These are phyloP conservation scores for Cyberlindnera galapagoensis DNA, from an alignment of 805 yeast species.

Conservation along the genomic window DNA sequence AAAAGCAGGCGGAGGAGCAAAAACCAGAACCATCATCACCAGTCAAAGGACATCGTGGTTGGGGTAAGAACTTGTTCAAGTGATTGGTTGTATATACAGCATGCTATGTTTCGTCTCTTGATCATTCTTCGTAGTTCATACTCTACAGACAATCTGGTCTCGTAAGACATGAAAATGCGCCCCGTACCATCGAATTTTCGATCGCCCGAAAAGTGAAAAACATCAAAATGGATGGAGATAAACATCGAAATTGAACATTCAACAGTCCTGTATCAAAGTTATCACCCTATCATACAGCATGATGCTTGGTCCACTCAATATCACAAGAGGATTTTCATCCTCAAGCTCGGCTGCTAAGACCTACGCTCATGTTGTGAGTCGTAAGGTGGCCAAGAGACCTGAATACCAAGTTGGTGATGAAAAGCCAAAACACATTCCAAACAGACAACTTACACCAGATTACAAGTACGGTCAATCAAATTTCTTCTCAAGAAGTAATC, in stretches of 20 bases:
- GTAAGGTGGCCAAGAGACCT: slow-evolving; percentile 38
- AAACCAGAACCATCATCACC: slow-evolving; percentile 2
- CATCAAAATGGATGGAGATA: no score
- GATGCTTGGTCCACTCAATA: slow-evolving; percentile 14
- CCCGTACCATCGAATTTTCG: no score
- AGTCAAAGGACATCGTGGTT: slow-evolving; percentile 7
- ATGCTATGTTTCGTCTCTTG: background rate
- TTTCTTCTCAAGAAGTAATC: slow-evolving; percentile 75
- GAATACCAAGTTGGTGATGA: slow-evolving; percentile 48
- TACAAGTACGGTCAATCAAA: slow-evolving; percentile 77
- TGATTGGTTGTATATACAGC: no score
- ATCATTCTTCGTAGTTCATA: no score
- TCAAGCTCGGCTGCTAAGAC: slow-evolving; percentile 18
- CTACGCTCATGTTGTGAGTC: slow-evolving; percentile 32
- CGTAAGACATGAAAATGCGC: no score
- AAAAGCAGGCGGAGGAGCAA: background rate
- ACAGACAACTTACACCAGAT: slow-evolving; percentile 42
- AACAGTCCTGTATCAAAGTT: no score
- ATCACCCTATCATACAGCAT: no score
- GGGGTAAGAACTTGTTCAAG: slow-evolving; percentile 22
- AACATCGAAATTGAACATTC: no score
- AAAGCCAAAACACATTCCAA: slow-evolving; percentile 42
- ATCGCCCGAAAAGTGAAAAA: no score
- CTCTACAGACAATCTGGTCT: no score
- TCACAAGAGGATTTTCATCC: slow-evolving; percentile 18